Evolutionary conservation across 1,139 yeast genomes (phyloP), one percentile per base, ranked within the genome.

Genomic region (Pichia sp.): DNA sequence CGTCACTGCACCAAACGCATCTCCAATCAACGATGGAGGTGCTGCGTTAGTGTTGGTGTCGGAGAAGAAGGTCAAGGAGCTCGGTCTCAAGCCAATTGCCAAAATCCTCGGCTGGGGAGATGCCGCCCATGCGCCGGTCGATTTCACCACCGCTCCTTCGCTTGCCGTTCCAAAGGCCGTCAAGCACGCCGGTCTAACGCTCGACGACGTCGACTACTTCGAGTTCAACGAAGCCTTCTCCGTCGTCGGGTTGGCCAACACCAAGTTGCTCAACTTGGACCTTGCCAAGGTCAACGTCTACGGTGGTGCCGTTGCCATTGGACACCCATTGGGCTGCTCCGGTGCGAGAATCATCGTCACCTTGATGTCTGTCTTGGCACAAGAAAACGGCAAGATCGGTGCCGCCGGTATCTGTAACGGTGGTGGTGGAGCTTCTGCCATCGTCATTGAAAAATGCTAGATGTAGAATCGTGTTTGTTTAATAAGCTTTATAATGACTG

Each of bases 291-390:
- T 92, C 61, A 93, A 93, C 69, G 95, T 85, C 55, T 92, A 92
- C 72, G 99, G 99, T 73, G 99, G 98, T 72, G 98, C 98, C 45
- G 98, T 93, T 60, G 98, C 97, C 50, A 72, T 93, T 64, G 98
- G 98, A 52, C 98, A 93, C 72, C 98, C 99, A 67, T 81, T 93
- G 67, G 99, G 98, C 57, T 89, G 97, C 76, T 87, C 96, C 26
- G 99, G 99, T 72, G 97, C 98, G 47, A 86, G 99, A 78, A 82
- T 93, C 67, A 81, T 92, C 57, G 90, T 88, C 63, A 93, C 98
- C 49, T 79, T 93, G 72, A 71, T 84, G 59, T 80, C 87, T 55
- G 85, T 90, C 13, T 80, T 93, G 69, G 64, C 74, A 46, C 97
- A 90, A 75, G 93, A 86, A 73, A 79, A 79, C 58, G 98, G 97